Conservation (phyloP, 2,329 filamentous ascomycete species). For the Penicillium occitanis region DNA sequence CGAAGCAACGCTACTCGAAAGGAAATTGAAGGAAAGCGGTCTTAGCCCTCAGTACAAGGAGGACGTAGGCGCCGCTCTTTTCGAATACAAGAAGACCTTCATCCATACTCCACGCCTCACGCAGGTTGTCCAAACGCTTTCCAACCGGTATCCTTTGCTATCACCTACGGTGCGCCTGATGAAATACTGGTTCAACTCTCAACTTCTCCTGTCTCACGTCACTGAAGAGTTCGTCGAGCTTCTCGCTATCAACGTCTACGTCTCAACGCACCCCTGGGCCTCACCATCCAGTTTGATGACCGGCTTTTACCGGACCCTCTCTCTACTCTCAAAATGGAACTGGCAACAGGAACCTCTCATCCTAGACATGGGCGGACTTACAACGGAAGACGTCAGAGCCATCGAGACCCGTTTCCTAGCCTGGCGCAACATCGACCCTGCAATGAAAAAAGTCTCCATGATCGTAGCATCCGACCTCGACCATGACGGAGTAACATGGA, state of each 20-base stretch:
- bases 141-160: conserved; percentile 75
- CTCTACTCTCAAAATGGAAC: conserved; percentile 83
- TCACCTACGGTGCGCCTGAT: conserved; percentile 79
- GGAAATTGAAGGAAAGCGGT: conserved; percentile 72
- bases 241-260: conserved; percentile 72
- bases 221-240: conserved; percentile 81
- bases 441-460: conserved; percentile 78
- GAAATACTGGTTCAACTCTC: conserved; percentile 85
- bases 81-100: conserved; percentile 69
- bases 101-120: conserved; percentile 73
- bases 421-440: conserved; percentile 85
- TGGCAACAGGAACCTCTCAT: conserved; percentile 83
- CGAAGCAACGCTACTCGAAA: conserved; percentile 76
- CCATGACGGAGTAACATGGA: conserved; percentile 76
- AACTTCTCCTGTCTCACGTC: conserved; percentile 76
- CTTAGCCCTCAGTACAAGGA: conserved; percentile 66
- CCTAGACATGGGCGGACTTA: conserved; percentile 69
- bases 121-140: conserved; percentile 76
- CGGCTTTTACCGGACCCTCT: conserved; percentile 77
- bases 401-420: conserved; percentile 73
- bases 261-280: conserved; percentile 77
- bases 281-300: conserved; percentile 72
- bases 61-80: conserved; percentile 67
- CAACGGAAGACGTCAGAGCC: conserved; percentile 58
- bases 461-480: conserved; percentile 81